Conservation (phyloP, 192 early-diverging fungal genomes). For the Entrophospora sp. region DNA sequence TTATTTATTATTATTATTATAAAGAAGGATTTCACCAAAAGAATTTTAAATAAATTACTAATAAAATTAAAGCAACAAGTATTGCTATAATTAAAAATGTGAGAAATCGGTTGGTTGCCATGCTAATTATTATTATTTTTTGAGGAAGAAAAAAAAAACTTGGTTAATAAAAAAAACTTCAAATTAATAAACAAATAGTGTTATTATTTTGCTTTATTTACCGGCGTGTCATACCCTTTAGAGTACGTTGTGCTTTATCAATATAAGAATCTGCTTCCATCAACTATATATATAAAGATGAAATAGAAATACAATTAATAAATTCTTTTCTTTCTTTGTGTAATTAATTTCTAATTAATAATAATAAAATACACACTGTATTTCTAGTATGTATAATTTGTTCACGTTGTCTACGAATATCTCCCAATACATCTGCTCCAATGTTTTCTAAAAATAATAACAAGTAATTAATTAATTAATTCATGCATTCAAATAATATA, state of each 20-base stretch:
- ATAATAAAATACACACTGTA: slow-evolving; percentile 44
- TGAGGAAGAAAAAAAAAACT: not conserved
- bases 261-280: slow-evolving; percentile 69
- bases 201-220: slow-evolving; percentile 24
- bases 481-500: too few species aligned
- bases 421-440: slow-evolving; percentile 75
- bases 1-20: too few species aligned
- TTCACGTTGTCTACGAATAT: slow-evolving; percentile 80
- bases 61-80: slow-evolving; percentile 71
- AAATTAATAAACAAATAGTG: not conserved
- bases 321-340: too few species aligned
- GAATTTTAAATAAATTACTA: slow-evolving; percentile 76
- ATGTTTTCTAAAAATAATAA: slow-evolving; percentile 49
- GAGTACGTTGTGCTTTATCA: slow-evolving; percentile 53
- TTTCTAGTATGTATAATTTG: slow-evolving; percentile 81
- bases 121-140: slow-evolving; percentile 33
- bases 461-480: too few species aligned
- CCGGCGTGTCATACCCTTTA: slow-evolving; percentile 69
- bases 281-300: slow-evolving; percentile 35
- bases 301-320: not conserved
- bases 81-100: slow-evolving; percentile 77
- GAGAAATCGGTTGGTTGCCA: slow-evolving; percentile 83
- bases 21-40: too few species aligned
- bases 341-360: not conserved
- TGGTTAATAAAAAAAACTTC: not conserved